Percentiles rank a stretch among this genome's conserved stretches.
These are phyloP conservation scores for Globisporangium spinosum DNA, from an alignment of 352 stramenopile species.

Conservation along the genomic window DNA sequence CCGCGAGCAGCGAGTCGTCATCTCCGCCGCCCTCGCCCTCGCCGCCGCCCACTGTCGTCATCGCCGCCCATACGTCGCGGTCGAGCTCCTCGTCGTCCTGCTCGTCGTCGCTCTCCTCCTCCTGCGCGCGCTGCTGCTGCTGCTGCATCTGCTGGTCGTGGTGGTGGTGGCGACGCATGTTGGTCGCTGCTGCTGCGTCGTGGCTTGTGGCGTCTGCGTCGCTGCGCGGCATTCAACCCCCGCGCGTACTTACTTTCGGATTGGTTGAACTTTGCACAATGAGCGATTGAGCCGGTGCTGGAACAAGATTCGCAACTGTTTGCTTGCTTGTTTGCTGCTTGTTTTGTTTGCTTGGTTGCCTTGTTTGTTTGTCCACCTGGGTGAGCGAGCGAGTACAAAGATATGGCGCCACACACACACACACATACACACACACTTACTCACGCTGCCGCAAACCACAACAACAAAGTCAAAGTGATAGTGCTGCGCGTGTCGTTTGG, in stretches of 20 bases:
- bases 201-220: neutral
- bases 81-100: slow-evolving; percentile 9
- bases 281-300: neutral
- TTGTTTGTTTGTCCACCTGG: neutral
- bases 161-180: neutral
- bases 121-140: neutral
- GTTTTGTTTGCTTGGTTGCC: slow-evolving; percentile 1
- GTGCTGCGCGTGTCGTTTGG: neutral
- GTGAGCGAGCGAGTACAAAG: neutral
- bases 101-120: neutral
- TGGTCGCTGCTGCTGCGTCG: neutral
- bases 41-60: neutral
- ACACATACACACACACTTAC: neutral
- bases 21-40: neutral
- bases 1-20: neutral
- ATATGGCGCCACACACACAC: neutral
- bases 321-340: neutral
- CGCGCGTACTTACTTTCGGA: neutral
- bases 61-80: neutral
- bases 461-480: neutral
- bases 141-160: neutral
- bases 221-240: neutral
- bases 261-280: neutral
- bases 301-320: neutral
- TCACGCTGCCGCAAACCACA: neutral